Evolutionary conservation across 768 basidiomycete species (phyloP).

Genomic region (Termitomyces sp.): DNA sequence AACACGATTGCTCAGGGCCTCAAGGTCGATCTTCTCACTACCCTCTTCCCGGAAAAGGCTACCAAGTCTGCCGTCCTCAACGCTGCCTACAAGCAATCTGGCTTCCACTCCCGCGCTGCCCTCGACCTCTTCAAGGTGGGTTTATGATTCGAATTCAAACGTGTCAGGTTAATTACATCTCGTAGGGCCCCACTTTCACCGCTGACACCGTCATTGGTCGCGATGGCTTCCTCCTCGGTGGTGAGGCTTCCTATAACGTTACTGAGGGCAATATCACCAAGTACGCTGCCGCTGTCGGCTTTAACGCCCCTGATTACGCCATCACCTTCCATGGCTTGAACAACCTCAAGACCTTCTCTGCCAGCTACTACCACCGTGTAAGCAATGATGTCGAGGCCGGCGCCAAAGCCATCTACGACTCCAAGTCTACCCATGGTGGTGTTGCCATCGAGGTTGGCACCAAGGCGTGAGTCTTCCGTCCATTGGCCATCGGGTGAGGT

Average conservation of each 20-base stretch:
- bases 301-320: constrained; percentile 94
- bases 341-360: constrained; percentile 91
- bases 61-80: constrained; percentile 80
- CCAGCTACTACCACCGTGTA: constrained; percentile 98
- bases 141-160: constrained; percentile 3
- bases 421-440: constrained; percentile 81
- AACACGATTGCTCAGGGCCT: constrained; percentile 97
- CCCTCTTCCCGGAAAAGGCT: constrained; percentile 83
- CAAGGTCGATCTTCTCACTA: constrained; percentile 87
- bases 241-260: constrained; percentile 95
- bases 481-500: not conserved
- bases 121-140: constrained; percentile 93
- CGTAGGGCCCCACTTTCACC: constrained; percentile 93
- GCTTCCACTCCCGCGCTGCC: constrained; percentile 84
- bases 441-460: constrained; percentile 93
- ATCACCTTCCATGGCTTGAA: constrained; percentile 92
- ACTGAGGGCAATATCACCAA: constrained; percentile 88
- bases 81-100: constrained; percentile 92
- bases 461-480: constrained; percentile 68
- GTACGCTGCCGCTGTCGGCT: constrained; percentile 90
- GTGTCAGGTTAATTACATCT: not conserved
- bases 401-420: constrained; percentile 95
- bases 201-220: constrained; percentile 94
- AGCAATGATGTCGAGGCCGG: constrained; percentile 88
- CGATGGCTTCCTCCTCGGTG: constrained; percentile 96